These are phyloP conservation scores for Pilobolus umbonatus DNA, from an alignment of 192 early-diverging fungal genomes.

Conservation along the genomic window DNA sequence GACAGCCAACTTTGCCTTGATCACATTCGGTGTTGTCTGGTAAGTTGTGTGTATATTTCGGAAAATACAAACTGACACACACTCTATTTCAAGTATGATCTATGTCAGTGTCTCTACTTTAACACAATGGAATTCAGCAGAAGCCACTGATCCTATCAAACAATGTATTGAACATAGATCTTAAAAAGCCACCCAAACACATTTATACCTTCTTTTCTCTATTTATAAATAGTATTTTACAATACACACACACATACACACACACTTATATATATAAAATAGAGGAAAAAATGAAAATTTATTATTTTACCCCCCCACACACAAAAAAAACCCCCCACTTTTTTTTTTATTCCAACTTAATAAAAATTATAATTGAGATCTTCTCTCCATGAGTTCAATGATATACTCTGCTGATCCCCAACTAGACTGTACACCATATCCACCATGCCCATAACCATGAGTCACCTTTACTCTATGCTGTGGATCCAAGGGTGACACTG, in stretches of 20 bases:
- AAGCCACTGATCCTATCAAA: slow-evolving; percentile 13
- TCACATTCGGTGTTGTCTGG: slow-evolving; percentile 57
- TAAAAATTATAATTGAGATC: slow-evolving; percentile 7
- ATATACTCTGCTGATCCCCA: slow-evolving; percentile 50
- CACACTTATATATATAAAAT: no score
- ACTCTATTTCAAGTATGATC: slow-evolving; percentile 4
- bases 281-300: no score
- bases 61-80: neutral
- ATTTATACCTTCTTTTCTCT: neutral
- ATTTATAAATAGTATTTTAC: neutral
- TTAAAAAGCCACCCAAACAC: neutral
- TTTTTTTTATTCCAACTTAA: no score
- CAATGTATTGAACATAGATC: slow-evolving; percentile 7
- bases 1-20: slow-evolving; percentile 45
- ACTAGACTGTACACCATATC: slow-evolving; percentile 58
- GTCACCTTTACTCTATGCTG: slow-evolving; percentile 26
- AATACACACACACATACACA: no score
- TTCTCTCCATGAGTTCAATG: slow-evolving; percentile 36
- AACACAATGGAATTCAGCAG: slow-evolving; percentile 16
- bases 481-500: neutral
- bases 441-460: slow-evolving; percentile 66
- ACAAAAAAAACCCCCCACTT: no score
- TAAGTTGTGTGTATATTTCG: neutral
- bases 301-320: no score
- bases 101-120: slow-evolving; percentile 8